Conservation (phyloP, 768 basidiomycete genomes). For the Suillus decipiens region DNA sequence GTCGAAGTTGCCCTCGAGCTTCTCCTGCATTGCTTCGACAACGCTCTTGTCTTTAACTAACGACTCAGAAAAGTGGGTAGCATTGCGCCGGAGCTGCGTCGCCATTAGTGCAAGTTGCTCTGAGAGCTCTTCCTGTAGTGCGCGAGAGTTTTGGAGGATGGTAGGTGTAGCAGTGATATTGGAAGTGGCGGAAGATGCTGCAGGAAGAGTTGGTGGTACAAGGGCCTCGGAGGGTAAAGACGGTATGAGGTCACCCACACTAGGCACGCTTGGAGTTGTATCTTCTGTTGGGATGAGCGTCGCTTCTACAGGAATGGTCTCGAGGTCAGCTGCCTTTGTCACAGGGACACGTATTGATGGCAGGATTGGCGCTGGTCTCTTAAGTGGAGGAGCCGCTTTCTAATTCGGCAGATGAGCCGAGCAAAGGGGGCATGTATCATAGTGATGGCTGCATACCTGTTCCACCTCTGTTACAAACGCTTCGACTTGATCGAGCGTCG, state of each 20-base stretch:
- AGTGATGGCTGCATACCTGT: constrained; percentile 39
- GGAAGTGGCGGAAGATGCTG: constrained; percentile 34
- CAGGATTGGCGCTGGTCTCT: constrained; percentile 51
- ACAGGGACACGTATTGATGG: constrained; percentile 51
- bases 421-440: not conserved
- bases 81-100: constrained; percentile 81
- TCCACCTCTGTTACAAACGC: constrained; percentile 50
- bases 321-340: constrained; percentile 12
- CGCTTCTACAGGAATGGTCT: constrained; percentile 18
- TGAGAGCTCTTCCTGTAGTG: constrained; percentile 73
- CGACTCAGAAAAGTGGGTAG: constrained; percentile 71
- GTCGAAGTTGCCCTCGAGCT: constrained; percentile 73
- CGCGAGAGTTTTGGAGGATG: constrained; percentile 55
- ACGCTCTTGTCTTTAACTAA: constrained; percentile 76
- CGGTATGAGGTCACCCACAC: constrained; percentile 38
- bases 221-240: constrained; percentile 8
- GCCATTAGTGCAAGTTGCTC: constrained; percentile 84
- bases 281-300: constrained; percentile 28
- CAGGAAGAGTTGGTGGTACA: constrained; percentile 20
- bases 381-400: constrained; percentile 43
- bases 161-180: constrained; percentile 37
- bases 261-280: constrained; percentile 14
- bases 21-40: constrained; percentile 64
- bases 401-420: constrained; percentile 21
- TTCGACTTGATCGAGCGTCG: constrained; percentile 59